These are phyloP conservation scores for Miscanthus sacchariflorus DNA, from an alignment of 202 grass and related monocot genomes.

Conservation along the genomic window DNA sequence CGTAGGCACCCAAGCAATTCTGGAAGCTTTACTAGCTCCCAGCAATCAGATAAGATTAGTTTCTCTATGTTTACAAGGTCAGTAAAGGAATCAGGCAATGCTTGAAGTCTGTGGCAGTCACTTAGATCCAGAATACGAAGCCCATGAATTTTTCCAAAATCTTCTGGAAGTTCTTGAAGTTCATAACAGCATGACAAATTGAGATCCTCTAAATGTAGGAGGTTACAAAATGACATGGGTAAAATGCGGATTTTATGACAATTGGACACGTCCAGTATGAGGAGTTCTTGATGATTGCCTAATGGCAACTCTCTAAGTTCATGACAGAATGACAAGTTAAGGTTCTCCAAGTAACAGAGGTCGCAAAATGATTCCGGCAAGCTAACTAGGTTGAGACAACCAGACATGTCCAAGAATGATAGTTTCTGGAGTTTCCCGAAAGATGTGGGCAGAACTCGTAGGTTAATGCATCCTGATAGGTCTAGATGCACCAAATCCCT, in stretches of 20 bases:
- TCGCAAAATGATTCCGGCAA: neutral
- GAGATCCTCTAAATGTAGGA: conserved; percentile 16
- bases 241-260: neutral
- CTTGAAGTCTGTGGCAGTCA: neutral
- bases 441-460: conserved; percentile 24
- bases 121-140: conserved; percentile 19
- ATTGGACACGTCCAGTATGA: neutral
- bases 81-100: conserved; percentile 1
- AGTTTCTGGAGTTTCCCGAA: conserved; percentile 6
- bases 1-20: neutral
- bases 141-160: conserved; percentile 6
- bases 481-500: conserved; percentile 23
- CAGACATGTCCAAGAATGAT: conserved; percentile 21
- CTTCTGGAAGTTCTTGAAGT: conserved; percentile 4
- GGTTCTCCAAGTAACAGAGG: neutral
- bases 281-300: neutral
- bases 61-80: conserved; percentile 2
- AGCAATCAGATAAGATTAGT: neutral
- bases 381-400: neutral
- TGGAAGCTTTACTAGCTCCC: neutral
- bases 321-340: conserved; percentile 16
- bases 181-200: conserved; percentile 20
- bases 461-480: conserved; percentile 15
- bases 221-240: conserved; percentile 9
- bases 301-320: neutral